Base-by-base conservation (phyloP, 768 basidiomycete genomes). In the Tephrocybe sp. region DNA sequence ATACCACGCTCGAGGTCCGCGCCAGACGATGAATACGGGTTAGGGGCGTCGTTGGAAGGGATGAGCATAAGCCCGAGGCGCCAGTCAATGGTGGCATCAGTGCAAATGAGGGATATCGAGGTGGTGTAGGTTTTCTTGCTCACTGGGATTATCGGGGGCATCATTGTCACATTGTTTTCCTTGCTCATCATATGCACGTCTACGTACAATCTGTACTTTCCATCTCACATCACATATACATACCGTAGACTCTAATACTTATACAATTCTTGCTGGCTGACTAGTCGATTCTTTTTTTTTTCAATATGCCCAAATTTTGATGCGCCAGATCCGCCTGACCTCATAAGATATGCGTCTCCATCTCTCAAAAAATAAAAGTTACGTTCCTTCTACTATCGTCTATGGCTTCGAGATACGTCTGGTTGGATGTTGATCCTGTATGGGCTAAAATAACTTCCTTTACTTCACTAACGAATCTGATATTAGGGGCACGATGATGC, bases 401-500 rank as follows among this genome's bases (percentile, higher is more conserved):
- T 32, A 40, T 51, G 41, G 17, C 41, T 20, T 66, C 65, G 67
- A 72, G 65, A 58, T 56, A 68, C 49, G 61, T 86, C 19, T 87
- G 85, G 85, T 61, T 87, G 36, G 86, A 87, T 60, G 77, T 73
- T 14, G 85, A 87, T 60, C 84, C 85, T 11, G 85, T 84, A 62
- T 31, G 79, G 19, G n/a, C 33, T 31, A 36, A 17, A 20, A 7
- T 40, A n/a, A 30, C 23, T 6, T 22, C 7, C 12, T 39, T 23
- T 14, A 10, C n/a, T 9, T 30, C 22, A 14, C 22, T 44, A 35
- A 35, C 22, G 23, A 17, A 38, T 19, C 10, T 33, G 43, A 30
- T 9, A 39, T 40, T 45, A 91, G 89, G 92, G 92, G 12, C 92
- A 95, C 60, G 92, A 96, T 60, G 92, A 95, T 70, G 93, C 89